Evolutionary conservation across 2,329 filamentous ascomycete species (phyloP).

Genomic region (Atkinsonella hypoxylon): DNA sequence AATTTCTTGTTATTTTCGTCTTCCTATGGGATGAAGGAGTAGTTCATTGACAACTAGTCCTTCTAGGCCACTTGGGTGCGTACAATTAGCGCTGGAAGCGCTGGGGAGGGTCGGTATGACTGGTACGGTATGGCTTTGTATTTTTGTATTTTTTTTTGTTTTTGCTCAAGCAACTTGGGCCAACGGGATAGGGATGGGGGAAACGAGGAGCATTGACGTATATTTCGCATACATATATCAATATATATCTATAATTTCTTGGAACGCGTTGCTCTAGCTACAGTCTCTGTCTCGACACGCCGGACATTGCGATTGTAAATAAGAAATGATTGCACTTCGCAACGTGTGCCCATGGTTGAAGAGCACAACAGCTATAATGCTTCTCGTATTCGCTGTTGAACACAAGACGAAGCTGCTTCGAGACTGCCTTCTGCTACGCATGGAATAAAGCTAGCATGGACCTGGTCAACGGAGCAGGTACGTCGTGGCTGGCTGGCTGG

Average conservation of each 20-base stretch:
- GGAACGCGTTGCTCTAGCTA: too few relatives aligned
- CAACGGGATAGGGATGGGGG: neutral
- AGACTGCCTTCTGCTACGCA: too few relatives aligned
- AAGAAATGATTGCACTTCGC: too few relatives aligned
- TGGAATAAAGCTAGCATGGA: too few relatives aligned
- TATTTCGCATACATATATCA: neutral
- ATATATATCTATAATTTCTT: neutral
- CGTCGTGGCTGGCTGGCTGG: too few relatives aligned
- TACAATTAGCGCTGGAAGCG: neutral
- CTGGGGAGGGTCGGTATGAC: neutral
- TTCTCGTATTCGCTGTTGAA: too few relatives aligned
- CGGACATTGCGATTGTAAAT: neutral
- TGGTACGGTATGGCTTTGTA: neutral
- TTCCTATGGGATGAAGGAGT: neutral
- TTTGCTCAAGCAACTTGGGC: neutral
- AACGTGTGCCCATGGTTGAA: too few relatives aligned
- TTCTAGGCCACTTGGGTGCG: neutral
- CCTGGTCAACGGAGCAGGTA: too few relatives aligned
- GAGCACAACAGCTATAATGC: too few relatives aligned
- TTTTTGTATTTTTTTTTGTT: neutral
- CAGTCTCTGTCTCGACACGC: neutral
- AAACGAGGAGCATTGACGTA: neutral
- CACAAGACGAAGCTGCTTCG: too few relatives aligned
- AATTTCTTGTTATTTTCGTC: neutral
- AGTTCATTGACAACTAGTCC: neutral